Evolutionary conservation across 2,329 filamentous ascomycete genomes (phyloP).

Genomic region (Colletotrichum sp.): DNA sequence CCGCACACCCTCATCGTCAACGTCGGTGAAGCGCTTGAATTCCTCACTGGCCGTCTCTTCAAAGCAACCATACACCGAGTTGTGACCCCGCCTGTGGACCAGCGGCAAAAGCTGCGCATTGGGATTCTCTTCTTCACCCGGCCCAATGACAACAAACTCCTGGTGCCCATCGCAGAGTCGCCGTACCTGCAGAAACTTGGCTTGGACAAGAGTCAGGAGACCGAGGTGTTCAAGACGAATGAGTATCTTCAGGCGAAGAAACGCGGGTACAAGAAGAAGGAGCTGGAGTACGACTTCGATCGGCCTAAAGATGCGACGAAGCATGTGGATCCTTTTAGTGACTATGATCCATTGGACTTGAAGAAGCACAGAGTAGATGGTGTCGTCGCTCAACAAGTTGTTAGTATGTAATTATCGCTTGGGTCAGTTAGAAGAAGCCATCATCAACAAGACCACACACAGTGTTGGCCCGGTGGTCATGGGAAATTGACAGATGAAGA

Average conservation of each 20-base stretch:
- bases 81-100: not conserved
- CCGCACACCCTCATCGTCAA: not conserved
- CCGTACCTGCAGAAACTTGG: not conserved
- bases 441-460: not conserved
- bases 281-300: not conserved
- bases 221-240: not conserved
- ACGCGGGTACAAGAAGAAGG: not conserved
- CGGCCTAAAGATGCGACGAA: not conserved
- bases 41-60: not conserved
- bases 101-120: not conserved
- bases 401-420: not conserved
- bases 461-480: too few relatives aligned
- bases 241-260: not conserved
- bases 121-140: not conserved
- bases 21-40: not conserved
- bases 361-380: not conserved
- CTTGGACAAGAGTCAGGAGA: not conserved
- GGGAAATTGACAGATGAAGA: not conserved
- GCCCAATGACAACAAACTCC: not conserved
- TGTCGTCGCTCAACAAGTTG: not conserved
- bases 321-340: not conserved
- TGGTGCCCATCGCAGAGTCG: not conserved
- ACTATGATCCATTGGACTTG: not conserved
- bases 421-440: not conserved
- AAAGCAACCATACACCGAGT: not conserved